Evolutionary conservation across 1,284 basidiomycete species (phyloP).

Genomic region (Ganoderma sp.): DNA sequence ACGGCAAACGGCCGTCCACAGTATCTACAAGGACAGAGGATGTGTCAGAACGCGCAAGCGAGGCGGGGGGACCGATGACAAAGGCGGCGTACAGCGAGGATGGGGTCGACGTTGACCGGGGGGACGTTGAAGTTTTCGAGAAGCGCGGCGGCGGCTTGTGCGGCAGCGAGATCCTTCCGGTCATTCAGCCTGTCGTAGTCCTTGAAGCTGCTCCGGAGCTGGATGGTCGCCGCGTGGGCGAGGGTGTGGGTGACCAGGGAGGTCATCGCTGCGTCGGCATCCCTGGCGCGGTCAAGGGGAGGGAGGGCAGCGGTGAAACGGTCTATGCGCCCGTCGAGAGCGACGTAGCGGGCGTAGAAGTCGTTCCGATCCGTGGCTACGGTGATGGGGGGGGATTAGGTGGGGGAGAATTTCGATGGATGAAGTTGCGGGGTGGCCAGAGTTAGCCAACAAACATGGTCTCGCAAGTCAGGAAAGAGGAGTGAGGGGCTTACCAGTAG

Average conservation of each 20-base stretch:
- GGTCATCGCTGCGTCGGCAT: constrained; percentile 30
- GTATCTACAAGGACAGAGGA: constrained; percentile 29
- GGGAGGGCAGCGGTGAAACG: constrained; percentile 34
- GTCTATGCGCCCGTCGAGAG: constrained; percentile 34
- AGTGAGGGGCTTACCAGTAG: constrained; percentile 29
- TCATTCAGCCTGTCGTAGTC: constrained; percentile 28
- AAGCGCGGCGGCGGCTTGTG: constrained; percentile 28
- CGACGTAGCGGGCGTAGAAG: constrained; percentile 33
- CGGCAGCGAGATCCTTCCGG: constrained; percentile 33
- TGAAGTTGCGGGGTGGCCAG: background rate
- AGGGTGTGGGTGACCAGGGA: constrained; percentile 36
- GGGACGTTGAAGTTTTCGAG: constrained; percentile 30
- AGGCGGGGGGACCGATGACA: background rate
- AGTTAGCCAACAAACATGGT: background rate
- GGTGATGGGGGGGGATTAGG: constrained; percentile 8
- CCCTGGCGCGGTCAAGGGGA: constrained; percentile 24
- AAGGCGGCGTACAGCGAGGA: constrained; percentile 35
- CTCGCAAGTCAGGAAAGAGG: background rate
- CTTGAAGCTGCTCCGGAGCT: constrained; percentile 35
- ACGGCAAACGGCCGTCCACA: constrained; percentile 37
- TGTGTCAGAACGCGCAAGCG: background rate
- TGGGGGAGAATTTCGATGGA: background rate
- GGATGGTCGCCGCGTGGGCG: constrained; percentile 36
- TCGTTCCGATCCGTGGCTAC: constrained; percentile 29
- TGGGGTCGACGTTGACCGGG: constrained; percentile 34